Evolutionary conservation across 805 yeast genomes (phyloP).

Genomic region (Yarrowia sp.): DNA sequence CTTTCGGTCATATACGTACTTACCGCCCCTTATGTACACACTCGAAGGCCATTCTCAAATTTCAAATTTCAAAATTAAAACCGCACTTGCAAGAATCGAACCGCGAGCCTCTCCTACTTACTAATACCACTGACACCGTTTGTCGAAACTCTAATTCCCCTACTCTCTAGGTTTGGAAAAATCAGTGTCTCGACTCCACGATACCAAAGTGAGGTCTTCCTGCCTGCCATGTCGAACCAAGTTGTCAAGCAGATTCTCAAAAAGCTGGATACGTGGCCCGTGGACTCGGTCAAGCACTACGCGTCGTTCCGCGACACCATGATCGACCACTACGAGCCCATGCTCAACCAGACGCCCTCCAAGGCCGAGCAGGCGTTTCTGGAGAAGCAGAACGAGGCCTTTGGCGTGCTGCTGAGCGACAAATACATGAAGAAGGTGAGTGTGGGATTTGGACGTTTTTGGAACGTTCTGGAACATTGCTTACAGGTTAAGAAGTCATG

Average conservation of each 20-base stretch:
- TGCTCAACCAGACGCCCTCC: constrained; percentile 31
- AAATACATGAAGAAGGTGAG: constrained; percentile 39
- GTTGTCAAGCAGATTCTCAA: constrained; percentile 36
- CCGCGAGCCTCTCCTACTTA: background rate
- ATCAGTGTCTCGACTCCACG: background rate
- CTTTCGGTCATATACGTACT: too few relatives aligned
- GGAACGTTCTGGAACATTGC: too few relatives aligned
- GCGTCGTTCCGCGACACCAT: constrained; percentile 36
- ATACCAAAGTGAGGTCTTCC: too few relatives aligned
- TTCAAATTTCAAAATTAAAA: too few relatives aligned
- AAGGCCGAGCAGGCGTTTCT: constrained; percentile 28
- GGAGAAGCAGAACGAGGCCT: constrained; percentile 37
- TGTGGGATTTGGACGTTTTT: too few relatives aligned
- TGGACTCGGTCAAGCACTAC: constrained; percentile 36
- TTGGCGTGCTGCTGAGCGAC: constrained; percentile 29
- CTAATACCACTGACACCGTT: background rate
- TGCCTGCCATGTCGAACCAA: constrained; percentile 30
- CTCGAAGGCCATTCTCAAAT: too few relatives aligned
- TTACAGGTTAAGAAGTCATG: too few relatives aligned
- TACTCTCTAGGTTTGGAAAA: constrained; percentile 18
- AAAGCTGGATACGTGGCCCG: constrained; percentile 37
- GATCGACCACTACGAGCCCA: constrained; percentile 37
- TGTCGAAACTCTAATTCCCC: constrained; percentile 2
- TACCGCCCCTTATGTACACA: too few relatives aligned
- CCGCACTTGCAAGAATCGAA: background rate